Percentiles rank a stretch among this genome's conserved stretches.
phyloP scores from a whole-genome alignment of 1,284 basidiomycete genomes.

The Schizopora paradoxa region DNA sequence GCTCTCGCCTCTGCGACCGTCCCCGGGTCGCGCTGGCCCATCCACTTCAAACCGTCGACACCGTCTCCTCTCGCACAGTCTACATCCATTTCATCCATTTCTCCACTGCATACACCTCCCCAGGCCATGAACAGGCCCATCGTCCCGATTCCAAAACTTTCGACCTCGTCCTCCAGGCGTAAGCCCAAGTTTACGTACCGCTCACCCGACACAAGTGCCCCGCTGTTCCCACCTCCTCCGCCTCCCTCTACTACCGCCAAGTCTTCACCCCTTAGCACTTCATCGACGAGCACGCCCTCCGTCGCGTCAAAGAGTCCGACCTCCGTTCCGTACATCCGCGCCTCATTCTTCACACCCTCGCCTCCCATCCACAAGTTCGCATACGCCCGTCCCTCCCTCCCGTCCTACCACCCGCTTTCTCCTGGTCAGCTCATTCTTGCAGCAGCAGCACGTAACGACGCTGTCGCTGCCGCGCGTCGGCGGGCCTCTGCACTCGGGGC shows the following conservation, averaged over 20 bases:
- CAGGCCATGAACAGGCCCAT: neutral
- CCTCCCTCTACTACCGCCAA: conserved; percentile 3
- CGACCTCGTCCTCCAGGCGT: conserved; percentile 25
- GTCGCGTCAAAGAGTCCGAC: conserved; percentile 5
- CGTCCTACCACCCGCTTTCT: conserved; percentile 60
- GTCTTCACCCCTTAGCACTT: conserved; percentile 2
- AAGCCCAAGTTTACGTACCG: conserved; percentile 30
- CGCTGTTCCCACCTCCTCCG: conserved; percentile 15
- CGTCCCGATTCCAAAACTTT: neutral
- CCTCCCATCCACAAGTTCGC: conserved; percentile 29
- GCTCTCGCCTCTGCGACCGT: conserved; percentile 22
- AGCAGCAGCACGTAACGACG: conserved; percentile 54
- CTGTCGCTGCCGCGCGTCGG: conserved; percentile 48
- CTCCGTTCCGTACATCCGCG: conserved; percentile 7
- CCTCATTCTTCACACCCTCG: conserved; percentile 15
- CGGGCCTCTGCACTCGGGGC: conserved; percentile 31
- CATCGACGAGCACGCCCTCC: conserved; percentile 8
- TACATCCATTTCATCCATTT: conserved; percentile 7
- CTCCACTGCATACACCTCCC: neutral
- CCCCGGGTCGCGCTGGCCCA: conserved; percentile 28
- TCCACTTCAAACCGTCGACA: conserved; percentile 20
- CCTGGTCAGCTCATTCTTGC: conserved; percentile 55
- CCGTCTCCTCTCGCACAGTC: conserved; percentile 10
- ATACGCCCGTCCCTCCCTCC: too few relatives aligned
- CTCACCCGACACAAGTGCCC: conserved; percentile 25